Percentiles rank a stretch among this genome's conserved stretches.
Evolutionary conservation across 2,329 filamentous ascomycete genomes (phyloP).

Genomic region (Apiospora phragmitis): DNA sequence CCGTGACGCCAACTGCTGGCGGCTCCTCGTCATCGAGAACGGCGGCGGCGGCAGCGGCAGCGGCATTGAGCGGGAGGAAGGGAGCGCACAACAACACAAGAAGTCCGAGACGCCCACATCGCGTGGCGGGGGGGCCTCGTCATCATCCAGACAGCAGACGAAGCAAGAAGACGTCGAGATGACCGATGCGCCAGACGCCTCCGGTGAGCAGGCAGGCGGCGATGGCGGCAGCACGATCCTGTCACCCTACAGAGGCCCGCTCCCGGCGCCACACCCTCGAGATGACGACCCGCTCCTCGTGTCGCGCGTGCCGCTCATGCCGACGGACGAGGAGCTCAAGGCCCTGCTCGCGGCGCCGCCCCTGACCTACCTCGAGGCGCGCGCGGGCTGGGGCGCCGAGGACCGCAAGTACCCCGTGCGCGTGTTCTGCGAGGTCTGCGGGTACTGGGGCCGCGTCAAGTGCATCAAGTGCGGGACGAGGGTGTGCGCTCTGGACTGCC

Average conservation of each 20-base stretch:
- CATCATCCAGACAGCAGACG: conserved; percentile 9
- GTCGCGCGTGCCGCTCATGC: conserved; percentile 57
- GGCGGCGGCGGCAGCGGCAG: conserved; percentile 15
- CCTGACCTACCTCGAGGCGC: conserved; percentile 67
- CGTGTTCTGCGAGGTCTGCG: conserved; percentile 76
- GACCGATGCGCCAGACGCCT: conserved; percentile 35
- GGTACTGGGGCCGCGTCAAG: conserved; percentile 76
- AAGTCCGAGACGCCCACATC: not conserved
- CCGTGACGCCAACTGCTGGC: conserved; percentile 29
- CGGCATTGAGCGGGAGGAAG: conserved; percentile 15
- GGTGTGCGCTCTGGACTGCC: conserved; percentile 76
- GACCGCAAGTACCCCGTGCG: conserved; percentile 54
- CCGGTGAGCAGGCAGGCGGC: not conserved
- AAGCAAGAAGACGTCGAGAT: conserved; percentile 40
- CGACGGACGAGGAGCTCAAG: conserved; percentile 62
- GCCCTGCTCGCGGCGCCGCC: conserved; percentile 64
- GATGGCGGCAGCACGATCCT: conserved; percentile 9
- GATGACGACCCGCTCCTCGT: conserved; percentile 60
- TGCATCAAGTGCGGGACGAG: conserved; percentile 78
- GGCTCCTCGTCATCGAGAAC: conserved; percentile 20
- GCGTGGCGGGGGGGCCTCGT: not conserved
- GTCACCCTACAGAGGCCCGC: conserved; percentile 18
- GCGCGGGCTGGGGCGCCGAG: conserved; percentile 44
- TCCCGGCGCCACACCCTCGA: conserved; percentile 42
- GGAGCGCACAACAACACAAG: not conserved